A percentile compares a stretch with the other conserved stretches of the same genome.
Evolutionary conservation across 2,329 filamentous ascomycete genomes (phyloP).

Genomic region (Grosmannia huntii): DNA sequence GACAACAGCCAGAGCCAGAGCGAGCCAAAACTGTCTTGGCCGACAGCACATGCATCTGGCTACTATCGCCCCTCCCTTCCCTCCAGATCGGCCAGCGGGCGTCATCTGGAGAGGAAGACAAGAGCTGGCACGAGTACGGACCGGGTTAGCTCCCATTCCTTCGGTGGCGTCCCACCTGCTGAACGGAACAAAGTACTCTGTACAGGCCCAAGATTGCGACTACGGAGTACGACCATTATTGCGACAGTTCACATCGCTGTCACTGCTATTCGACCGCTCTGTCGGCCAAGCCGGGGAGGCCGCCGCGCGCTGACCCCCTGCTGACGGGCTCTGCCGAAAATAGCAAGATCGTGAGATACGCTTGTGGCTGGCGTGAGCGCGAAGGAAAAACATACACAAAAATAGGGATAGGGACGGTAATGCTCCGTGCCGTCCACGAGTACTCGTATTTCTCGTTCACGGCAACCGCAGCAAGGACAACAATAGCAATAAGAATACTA

Average conservation of each 20-base stretch:
- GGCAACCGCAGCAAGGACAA: not conserved
- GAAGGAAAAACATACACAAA: not conserved
- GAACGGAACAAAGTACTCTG: not conserved
- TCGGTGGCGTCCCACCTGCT: not conserved
- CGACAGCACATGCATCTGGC: not conserved
- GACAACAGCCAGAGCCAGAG: not conserved
- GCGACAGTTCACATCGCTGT: not conserved
- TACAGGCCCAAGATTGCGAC: too few species aligned
- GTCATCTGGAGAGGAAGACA: not conserved
- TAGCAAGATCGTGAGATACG: not conserved
- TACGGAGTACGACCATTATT: too few species aligned
- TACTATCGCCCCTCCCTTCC: not conserved
- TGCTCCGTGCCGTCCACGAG: too few species aligned
- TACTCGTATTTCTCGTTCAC: not conserved
- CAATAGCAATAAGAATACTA: not conserved
- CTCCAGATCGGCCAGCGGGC: not conserved
- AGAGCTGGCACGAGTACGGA: not conserved
- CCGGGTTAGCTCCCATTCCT: not conserved
- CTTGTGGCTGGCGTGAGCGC: not conserved
- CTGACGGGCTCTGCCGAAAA: conserved; percentile 3
- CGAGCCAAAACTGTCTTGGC: not conserved
- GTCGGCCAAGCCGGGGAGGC: not conserved
- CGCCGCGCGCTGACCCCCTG: not conserved
- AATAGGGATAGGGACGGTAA: not conserved
- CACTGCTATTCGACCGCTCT: not conserved